Percentiles rank a stretch among this genome's conserved stretches.
Conservation (phyloP, 2,329 filamentous ascomycete genomes). For the Ceratocystis destructans region DNA sequence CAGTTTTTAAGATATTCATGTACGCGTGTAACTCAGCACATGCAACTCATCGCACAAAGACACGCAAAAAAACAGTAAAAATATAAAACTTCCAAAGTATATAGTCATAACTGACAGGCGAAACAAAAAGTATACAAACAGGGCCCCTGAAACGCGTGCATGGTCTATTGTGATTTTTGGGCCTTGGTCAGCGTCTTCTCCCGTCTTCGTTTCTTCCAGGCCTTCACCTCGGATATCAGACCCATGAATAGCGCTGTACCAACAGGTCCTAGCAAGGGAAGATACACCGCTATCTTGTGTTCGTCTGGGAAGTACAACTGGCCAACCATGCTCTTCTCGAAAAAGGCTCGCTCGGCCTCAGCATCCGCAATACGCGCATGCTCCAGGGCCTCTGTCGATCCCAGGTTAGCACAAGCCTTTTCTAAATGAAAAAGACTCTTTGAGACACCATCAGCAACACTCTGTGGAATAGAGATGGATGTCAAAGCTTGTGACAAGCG, state of each 20-base stretch:
- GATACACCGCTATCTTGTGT: conserved; percentile 92
- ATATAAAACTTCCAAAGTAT: neutral
- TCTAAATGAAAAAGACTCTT: conserved; percentile 66
- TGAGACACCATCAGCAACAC: conserved; percentile 73
- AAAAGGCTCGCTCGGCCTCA: conserved; percentile 87
- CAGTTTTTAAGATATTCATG: no score
- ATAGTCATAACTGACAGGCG: neutral
- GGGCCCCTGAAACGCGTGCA: neutral
- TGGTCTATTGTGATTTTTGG: conserved; percentile 27
- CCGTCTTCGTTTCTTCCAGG: conserved; percentile 37
- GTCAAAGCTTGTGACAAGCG: conserved; percentile 71
- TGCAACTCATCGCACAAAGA: no score
- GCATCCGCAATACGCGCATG: conserved; percentile 74
- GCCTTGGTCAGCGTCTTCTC: conserved; percentile 29
- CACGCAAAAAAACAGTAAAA: neutral
- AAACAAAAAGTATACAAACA: neutral
- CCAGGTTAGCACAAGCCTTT: conserved; percentile 59
- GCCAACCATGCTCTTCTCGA: conserved; percentile 97
- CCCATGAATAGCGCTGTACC: conserved; percentile 81
- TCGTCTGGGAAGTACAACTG: conserved; percentile 98
- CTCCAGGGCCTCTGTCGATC: conserved; percentile 52
- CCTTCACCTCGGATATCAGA: conserved; percentile 65
- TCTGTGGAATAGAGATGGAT: conserved; percentile 79
- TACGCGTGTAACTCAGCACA: no score
- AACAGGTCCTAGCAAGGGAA: conserved; percentile 79